Base-by-base conservation (phyloP, 1,284 basidiomycete genomes). In the Tetrapyrgos nigripes region DNA sequence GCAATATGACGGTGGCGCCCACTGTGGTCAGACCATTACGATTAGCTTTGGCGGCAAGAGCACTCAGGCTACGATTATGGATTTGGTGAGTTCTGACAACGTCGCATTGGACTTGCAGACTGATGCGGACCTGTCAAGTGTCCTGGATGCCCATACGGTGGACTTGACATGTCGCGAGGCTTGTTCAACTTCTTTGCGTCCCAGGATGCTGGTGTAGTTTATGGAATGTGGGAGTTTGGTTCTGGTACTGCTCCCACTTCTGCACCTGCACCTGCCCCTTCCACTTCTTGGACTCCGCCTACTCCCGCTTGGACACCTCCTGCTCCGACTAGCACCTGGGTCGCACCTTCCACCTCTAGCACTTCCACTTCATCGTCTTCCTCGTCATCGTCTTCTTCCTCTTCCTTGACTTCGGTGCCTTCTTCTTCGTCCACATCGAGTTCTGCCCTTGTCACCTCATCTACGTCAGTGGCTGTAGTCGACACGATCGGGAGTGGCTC, bases 131-230 rank as follows among this genome's bases (percentile, higher is more conserved):
- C n/a, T 21, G 24, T 48, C 29, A 60, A 89, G 83, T 92, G 90
- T 71, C 79, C 81, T 50, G 84, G 81, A 24, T 94, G 92, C 72
- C 82, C 83, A 0, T 82, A 73, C 54, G 86, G 82, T 40, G 90
- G 82, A 43, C 83, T 96, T 56, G 94, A 96, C 77, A 79, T 95
- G 60, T 88, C 89, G 43, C 68, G 70, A 17, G 82, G 86, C 35
- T 82, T 96, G 35, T 96, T 96, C 75, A 53, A 71, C 21, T 79
- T 70, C 70, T 86, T 89, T 62, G 78, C 79, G 4, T 24, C 66
- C 19, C 64, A 75, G 60, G 63, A 66, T 52, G 69, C 51, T 2
- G 91, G 90, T 48, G 80, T 84, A 23, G 64, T 91, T 56, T 75
- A 77, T 54, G 85, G 85, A 57, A 64, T 67, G 11, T 91, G 88